Base-by-base conservation (phyloP, 495 filamentous ascomycete species). In the Hyaloscypha bicolor region DNA sequence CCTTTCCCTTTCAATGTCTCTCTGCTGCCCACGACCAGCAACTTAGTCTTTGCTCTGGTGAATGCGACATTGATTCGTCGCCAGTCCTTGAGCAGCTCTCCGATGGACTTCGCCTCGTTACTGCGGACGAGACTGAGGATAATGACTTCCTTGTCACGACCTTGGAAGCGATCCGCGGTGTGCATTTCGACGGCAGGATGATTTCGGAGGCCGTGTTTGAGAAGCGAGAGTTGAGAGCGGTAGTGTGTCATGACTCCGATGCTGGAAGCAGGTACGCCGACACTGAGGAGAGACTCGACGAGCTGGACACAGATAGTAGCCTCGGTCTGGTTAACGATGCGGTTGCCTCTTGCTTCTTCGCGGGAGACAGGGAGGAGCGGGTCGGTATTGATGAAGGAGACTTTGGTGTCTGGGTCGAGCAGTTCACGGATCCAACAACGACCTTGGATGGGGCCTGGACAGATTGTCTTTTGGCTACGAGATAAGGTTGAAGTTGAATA, bases 191-290 rank as follows among this genome's bases (percentile, higher is more conserved):
- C 86, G 1, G 80, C 85, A 14, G 60, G 32, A 57, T 77, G 71
- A 6, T 69, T 61, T 51, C 79, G 75, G 1, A 85, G 76, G 5
- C 75, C 69, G 37, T 85, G 78, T 45, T 81, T 81, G 0, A 86
- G 76, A 19, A 83, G 73, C 0, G 82, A 76, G 0, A 99, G 89
- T 75, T 99, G 95, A 35, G 91, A 94, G 69, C 94, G 91, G 79
- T 99, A 99, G 76, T 97, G 92, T n/a, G 95, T 96, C 75, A 99
- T 97, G 70, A 98, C 89, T n/a, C 95, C 95, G 58, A 99, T 94
- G 53, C 93, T 89, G 6, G 79, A 80, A 0, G 90, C 85, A 0
- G 90, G 81, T 19, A 97, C 84, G 33, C 95, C 95, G 9, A 85
- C 83, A 0, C 85, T 81, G 57, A 97, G 82, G 2, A 99, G 85